phyloP scores from a whole-genome alignment of 2,329 filamentous ascomycete genomes.

The Neonectria sp. region DNA sequence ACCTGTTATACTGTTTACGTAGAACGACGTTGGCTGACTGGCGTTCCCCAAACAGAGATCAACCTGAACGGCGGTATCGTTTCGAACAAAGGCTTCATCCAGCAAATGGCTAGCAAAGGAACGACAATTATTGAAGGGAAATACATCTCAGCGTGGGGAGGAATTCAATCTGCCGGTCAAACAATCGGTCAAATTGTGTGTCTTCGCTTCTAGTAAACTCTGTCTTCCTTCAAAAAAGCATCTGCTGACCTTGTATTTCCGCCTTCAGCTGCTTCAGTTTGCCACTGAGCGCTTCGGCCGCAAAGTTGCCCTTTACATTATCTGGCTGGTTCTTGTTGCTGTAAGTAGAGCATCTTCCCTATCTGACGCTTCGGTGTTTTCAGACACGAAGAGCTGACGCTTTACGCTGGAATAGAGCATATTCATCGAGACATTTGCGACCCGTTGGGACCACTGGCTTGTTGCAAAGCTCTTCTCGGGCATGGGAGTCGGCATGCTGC shows the following conservation, averaged over 20 bases:
- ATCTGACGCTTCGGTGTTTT: not conserved
- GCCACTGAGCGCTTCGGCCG: slow-evolving; percentile 30
- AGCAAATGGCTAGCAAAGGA: slow-evolving; percentile 50
- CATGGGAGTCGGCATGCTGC: slow-evolving; percentile 35
- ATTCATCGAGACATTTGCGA: slow-evolving; percentile 32
- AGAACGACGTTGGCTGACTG: not conserved
- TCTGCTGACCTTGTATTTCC: not conserved
- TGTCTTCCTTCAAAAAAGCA: not conserved
- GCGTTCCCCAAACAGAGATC: slow-evolving; percentile 29
- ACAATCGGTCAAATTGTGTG: slow-evolving; percentile 55
- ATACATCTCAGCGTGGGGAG: slow-evolving; percentile 57
- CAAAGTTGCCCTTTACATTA: slow-evolving; percentile 29
- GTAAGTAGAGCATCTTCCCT: slow-evolving; percentile 11
- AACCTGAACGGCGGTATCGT: slow-evolving; percentile 56
- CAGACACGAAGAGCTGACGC: not conserved
- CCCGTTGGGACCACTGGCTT: slow-evolving; percentile 33
- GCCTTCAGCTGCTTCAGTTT: slow-evolving; percentile 28
- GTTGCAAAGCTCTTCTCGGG: slow-evolving; percentile 36
- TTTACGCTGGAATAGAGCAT: slow-evolving; percentile 13
- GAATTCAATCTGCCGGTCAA: slow-evolving; percentile 57
- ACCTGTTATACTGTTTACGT: not conserved
- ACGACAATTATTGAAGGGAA: slow-evolving; percentile 53
- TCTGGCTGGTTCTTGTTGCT: slow-evolving; percentile 27
- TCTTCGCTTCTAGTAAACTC: not conserved
- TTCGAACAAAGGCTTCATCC: slow-evolving; percentile 59